A percentile compares a stretch with the other conserved stretches of the same genome.
phyloP scores from a whole-genome alignment of 1,284 basidiomycete species.

The Tylopilus sp. region DNA sequence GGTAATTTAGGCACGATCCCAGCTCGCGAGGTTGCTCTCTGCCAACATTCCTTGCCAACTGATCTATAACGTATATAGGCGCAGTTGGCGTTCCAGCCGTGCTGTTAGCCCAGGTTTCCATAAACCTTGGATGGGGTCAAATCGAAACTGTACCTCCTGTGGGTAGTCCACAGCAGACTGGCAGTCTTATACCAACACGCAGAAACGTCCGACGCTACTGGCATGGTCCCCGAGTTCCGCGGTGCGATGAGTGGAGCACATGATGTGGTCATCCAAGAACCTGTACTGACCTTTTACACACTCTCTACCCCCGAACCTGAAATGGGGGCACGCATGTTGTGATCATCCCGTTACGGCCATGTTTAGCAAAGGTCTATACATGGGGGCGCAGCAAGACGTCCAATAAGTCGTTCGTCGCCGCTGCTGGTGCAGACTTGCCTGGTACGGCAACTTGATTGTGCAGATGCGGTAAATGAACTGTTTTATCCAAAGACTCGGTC shows the following conservation, averaged over 20 bases:
- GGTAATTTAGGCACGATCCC: neutral
- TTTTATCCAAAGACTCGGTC: neutral
- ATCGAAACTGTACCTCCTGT: neutral
- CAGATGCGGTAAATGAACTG: conserved; percentile 7
- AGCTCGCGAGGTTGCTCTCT: neutral
- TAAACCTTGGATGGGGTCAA: conserved; percentile 4
- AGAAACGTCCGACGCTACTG: neutral
- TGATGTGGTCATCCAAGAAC: neutral
- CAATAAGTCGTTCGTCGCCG: neutral
- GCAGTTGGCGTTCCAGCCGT: conserved; percentile 1
- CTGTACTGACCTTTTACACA: neutral
- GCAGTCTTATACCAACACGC: neutral
- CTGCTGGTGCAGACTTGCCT: conserved; percentile 14
- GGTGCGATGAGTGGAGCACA: neutral
- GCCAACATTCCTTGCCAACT: conserved; percentile 4
- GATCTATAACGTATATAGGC: neutral
- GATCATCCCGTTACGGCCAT: neutral
- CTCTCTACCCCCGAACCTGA: neutral
- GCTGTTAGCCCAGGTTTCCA: neutral
- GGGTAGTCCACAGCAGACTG: too few species aligned
- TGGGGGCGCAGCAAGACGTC: neutral
- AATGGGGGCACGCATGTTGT: neutral
- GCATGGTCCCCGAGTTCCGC: neutral
- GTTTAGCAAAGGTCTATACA: neutral
- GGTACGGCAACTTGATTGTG: neutral